Evolutionary conservation across 2,329 filamentous ascomycete genomes (phyloP).

Genomic region (Talaromyces pinophilus): DNA sequence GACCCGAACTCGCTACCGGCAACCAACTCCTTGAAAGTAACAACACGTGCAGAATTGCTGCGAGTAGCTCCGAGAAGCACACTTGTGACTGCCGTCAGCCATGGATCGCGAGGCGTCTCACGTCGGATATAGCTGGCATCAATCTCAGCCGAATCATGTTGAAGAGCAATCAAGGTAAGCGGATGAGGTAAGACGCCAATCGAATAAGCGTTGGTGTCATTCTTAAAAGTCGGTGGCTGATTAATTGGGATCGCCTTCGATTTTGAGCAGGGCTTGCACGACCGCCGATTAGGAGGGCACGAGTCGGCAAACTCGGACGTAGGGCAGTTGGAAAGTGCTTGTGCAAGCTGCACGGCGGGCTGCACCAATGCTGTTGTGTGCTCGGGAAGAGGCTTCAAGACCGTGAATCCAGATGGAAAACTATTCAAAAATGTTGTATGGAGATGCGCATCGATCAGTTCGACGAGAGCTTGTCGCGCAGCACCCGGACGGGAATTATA

Average conservation of each 20-base stretch:
- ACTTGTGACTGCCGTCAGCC: conserved; percentile 72
- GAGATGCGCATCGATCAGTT: conserved; percentile 80
- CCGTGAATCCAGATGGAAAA: conserved; percentile 73
- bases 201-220: conserved; percentile 71
- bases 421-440: conserved; percentile 81
- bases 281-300: conserved; percentile 78
- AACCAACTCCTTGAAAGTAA: conserved; percentile 78
- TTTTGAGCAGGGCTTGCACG: conserved; percentile 72
- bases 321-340: conserved; percentile 74
- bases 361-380: conserved; percentile 73
- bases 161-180: conserved; percentile 74
- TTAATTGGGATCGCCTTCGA: conserved; percentile 65
- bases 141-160: conserved; percentile 59
- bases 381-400: conserved; percentile 75
- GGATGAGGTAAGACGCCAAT: conserved; percentile 90
- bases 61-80: conserved; percentile 66
- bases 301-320: conserved; percentile 70
- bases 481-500: conserved; percentile 58
- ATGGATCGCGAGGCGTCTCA: conserved; percentile 72
- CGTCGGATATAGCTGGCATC: conserved; percentile 67
- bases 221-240: conserved; percentile 68
- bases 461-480: conserved; percentile 67
- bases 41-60: conserved; percentile 64
- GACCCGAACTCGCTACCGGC: conserved; percentile 66
- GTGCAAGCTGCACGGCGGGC: conserved; percentile 70